These are phyloP conservation scores for Pythium folliculosum DNA, from an alignment of 352 stramenopile genomes.

Conservation along the genomic window DNA sequence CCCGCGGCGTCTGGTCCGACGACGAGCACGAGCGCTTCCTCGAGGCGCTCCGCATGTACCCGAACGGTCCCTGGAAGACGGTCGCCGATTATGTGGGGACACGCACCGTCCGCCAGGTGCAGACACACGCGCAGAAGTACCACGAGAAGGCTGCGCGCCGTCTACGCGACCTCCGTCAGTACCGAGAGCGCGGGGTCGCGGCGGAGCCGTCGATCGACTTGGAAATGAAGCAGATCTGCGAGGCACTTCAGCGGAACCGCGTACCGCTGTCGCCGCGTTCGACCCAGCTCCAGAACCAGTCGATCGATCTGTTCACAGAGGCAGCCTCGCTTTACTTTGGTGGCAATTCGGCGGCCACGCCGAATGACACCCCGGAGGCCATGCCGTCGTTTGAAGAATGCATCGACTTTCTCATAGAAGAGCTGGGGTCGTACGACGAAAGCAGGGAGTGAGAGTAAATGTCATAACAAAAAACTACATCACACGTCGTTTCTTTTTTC, in stretches of 20 bases:
- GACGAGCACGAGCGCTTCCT: constrained; percentile 31
- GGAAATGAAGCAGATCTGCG: constrained; percentile 16
- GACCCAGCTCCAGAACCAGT: neutral
- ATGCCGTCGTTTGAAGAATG: constrained; percentile 17
- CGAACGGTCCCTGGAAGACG: constrained; percentile 6
- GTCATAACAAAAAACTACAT: neutral
- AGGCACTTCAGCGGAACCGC: constrained; percentile 13
- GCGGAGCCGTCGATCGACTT: constrained; percentile 1
- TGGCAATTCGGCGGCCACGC: no score
- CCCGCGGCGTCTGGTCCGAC: constrained; percentile 16
- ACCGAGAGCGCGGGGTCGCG: constrained; percentile 26
- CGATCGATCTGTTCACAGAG: neutral
- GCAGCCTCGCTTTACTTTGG: neutral
- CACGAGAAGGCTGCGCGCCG: constrained; percentile 29
- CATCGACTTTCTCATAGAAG: constrained; percentile 16
- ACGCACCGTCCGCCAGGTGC: constrained; percentile 15
- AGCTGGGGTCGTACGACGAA: neutral
- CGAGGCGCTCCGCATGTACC: constrained; percentile 18
- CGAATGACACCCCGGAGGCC: neutral
- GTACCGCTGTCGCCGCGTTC: constrained; percentile 8
- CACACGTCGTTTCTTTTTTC: no score
- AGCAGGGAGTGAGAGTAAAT: neutral
- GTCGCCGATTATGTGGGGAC: constrained; percentile 13
- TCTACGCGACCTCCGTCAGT: constrained; percentile 48
- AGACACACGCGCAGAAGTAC: constrained; percentile 17